Base-by-base conservation (phyloP, 495 filamentous ascomycete species). In the Acidiella bohemica region DNA sequence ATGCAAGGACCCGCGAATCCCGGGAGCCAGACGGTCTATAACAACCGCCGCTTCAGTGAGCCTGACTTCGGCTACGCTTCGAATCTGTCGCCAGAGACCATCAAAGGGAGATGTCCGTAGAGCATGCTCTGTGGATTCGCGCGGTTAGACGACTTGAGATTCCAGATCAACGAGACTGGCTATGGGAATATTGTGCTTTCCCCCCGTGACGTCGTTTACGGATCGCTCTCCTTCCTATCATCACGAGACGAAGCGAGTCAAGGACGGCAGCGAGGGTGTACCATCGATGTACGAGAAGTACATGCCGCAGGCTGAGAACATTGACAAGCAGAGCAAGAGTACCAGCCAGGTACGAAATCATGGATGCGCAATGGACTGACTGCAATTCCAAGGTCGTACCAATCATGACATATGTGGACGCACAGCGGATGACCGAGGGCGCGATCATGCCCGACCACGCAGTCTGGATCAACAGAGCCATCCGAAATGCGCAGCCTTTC, bases 391-490 rank as follows among this genome's bases (percentile, higher is more conserved):
- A 30, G 26, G 36, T 28, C 7, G 12, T 6, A 5, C n/a, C n/a
- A n/a, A 10, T 7, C 11, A 40, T 40, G 23, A 40, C 26, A 6
- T 40, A 40, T 30, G 36, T 40, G 6, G 36, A 40, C 18, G 20
- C 30, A 12, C 36, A 31, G 20, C 10, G 34, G 33, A 27, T 13
- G 17, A 33, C 23, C 7, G 32, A 44, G 17, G 41, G 41, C 6
- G 20, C 12, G 5, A 44, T 38, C 13, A 38, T 28, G 41, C 32
- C 34, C 7, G 41, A 30, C 16, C 38, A 44, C 22, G 19, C 32
- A 4, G 22, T 38, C 30, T 43, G 41, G 31, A 43, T 43, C 18
- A 43, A 37, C 19, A 42, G 36, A 24, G 40, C 32, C 11, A 44
- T 44, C 19, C 21, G 41, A 20, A 33, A 44, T 25, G 41, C 41